A percentile compares a stretch with the other conserved stretches of the same genome.
phyloP scores from a whole-genome alignment of 257 asterid species.

The Plantago elongata region DNA sequence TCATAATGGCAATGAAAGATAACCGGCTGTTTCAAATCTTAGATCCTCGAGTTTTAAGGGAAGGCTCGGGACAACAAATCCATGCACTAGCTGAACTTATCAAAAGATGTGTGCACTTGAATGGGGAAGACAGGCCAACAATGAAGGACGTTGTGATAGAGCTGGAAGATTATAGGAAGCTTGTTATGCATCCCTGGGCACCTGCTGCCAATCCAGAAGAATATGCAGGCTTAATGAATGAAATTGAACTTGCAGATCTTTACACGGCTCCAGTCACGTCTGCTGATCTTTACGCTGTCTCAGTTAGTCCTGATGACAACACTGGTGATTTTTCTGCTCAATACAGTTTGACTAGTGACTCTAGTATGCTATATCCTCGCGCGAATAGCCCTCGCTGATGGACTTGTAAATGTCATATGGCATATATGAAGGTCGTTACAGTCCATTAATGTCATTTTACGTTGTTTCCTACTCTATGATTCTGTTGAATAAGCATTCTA shows the following conservation, averaged over 20 bases:
- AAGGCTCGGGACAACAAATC: too few species aligned
- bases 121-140: too few species aligned
- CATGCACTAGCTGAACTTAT: too few species aligned
- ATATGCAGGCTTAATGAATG: slow-evolving; percentile 27
- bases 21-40: too few species aligned
- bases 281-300: slow-evolving; percentile 43
- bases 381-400: slow-evolving; percentile 32
- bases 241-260: slow-evolving; percentile 33
- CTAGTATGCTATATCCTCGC: slow-evolving; percentile 21
- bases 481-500: too few species aligned
- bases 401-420: not conserved
- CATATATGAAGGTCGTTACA: too few species aligned
- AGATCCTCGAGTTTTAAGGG: too few species aligned
- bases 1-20: too few species aligned
- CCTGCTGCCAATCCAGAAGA: slow-evolving; percentile 20
- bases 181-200: slow-evolving; percentile 46
- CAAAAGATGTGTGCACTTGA: too few species aligned
- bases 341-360: slow-evolving; percentile 28
- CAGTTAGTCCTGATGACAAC: slow-evolving; percentile 21
- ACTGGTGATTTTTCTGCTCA: slow-evolving; percentile 24
- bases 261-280: slow-evolving; percentile 19
- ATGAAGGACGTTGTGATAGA: slow-evolving; percentile 30
- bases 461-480: too few species aligned
- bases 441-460: too few species aligned
- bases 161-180: slow-evolving; percentile 59